Base-by-base conservation (phyloP, 148 eudicot genomes). In the Vaccinium corymbosum region DNA sequence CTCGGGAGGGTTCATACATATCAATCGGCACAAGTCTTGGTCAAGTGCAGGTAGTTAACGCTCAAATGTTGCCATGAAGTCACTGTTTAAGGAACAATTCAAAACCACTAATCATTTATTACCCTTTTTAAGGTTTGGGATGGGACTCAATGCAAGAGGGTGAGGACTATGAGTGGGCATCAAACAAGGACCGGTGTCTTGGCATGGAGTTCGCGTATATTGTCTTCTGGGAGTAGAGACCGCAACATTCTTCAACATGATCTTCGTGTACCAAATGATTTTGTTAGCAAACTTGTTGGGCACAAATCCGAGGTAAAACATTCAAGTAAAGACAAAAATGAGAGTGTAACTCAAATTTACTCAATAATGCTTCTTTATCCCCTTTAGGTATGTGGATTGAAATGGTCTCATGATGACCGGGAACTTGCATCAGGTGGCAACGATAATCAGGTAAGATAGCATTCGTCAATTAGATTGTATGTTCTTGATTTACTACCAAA, bases 381-480 rank as follows among this genome's bases (percentile, higher is more conserved):
- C 57, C 16, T 81, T 86, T 86, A 96, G 99, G 99, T 97, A 19
- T 97, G 98, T 80, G 99, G 99, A 56, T 84, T 97, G n/a, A 97
- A 97, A 86, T 95, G 99, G 99, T 97, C 99, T 82, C 98, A 93
- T 81, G 99, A 97, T 86, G 99, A 97, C 81, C 88, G 99, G 59
- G 99, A 97, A 85, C 98, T 97, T 78, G 99, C 99, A 50, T 97
- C 99, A 14, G 99, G 99, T 35, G 99, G 99, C 81, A 97, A 97
- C 80, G 99, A 97, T 87, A 97, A 97, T 87, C 98, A 95, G 97
- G 97, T 94, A 87, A 95, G 97, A 95, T 94, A 87, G 5, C 15
- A 17, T 61, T 59, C n/a, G 53, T 25, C n/a, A 11, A n/a, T 49
- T 13, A 29, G 22, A 50, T n/a, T 19, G 22, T 49, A 3, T 53